Evolutionary conservation across 2,329 filamentous ascomycete genomes (phyloP).

Genomic region (Didymella exigua): DNA sequence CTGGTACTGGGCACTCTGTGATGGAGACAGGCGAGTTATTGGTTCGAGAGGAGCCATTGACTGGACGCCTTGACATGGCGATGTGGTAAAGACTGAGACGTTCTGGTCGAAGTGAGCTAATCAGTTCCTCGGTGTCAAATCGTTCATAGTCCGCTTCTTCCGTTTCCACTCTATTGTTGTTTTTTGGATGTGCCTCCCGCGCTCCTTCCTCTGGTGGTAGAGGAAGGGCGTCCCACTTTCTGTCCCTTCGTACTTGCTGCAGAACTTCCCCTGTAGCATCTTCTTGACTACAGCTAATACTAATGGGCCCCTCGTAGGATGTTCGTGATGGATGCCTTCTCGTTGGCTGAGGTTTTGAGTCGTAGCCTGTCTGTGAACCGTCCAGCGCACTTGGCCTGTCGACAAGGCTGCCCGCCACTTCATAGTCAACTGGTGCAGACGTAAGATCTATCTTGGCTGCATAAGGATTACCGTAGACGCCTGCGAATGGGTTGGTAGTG

Average conservation of each 20-base stretch:
- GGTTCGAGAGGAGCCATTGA: neutral
- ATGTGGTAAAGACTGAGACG: constrained; percentile 1
- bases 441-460: neutral
- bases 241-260: neutral
- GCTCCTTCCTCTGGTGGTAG: neutral
- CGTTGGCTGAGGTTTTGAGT: no score
- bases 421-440: neutral
- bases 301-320: no score
- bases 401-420: neutral
- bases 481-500: constrained; percentile 1
- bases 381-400: constrained; percentile 5
- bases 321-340: neutral
- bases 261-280: no score
- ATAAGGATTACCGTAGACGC: constrained; percentile 3
- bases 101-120: constrained; percentile 4
- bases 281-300: neutral
- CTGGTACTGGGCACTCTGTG: neutral
- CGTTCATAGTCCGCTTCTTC: neutral
- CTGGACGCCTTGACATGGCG: neutral
- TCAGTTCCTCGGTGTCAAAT: constrained; percentile 1
- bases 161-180: neutral
- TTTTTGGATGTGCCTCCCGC: neutral
- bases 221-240: constrained; percentile 6
- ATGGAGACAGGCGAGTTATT: neutral
- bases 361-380: neutral